Percentiles rank a stretch among this genome's conserved stretches.
Conservation (phyloP, 1,284 basidiomycete genomes). For the Lignosus rhinocerotis region DNA sequence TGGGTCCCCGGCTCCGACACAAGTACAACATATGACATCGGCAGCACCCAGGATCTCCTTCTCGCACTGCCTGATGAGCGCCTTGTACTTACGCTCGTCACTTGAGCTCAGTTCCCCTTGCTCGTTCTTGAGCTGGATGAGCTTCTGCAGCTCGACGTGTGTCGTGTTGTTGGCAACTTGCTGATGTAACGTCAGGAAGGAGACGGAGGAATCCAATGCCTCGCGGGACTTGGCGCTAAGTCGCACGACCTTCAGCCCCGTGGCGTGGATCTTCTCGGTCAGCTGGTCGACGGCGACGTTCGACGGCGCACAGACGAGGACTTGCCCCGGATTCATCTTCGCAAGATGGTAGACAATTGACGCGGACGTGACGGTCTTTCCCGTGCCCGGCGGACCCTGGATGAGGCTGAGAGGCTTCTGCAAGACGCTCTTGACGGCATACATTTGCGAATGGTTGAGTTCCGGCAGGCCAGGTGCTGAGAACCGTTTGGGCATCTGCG, state of each 20-base stretch:
- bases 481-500: conserved; percentile 96
- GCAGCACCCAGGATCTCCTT: conserved; percentile 95
- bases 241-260: conserved; percentile 96
- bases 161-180: conserved; percentile 97
- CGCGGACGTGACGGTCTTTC: conserved; percentile 99
- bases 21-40: conserved; percentile 98
- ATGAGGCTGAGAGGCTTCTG: conserved; percentile 99
- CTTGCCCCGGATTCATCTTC: conserved; percentile 99
- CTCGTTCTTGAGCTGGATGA: conserved; percentile 96
- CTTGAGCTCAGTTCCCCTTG: conserved; percentile 96
- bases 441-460: conserved; percentile 99
- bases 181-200: conserved; percentile 94
- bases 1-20: conserved; percentile 97
- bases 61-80: conserved; percentile 91
- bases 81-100: conserved; percentile 98
- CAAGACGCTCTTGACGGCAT: conserved; percentile 96
- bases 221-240: conserved; percentile 98
- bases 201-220: conserved; percentile 91
- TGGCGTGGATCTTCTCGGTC: conserved; percentile 97
- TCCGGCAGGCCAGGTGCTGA: conserved; percentile 97
- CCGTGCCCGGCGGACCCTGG: conserved; percentile 97
- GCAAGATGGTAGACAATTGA: conserved; percentile 98
- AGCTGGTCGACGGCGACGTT: conserved; percentile 99
- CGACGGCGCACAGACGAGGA: conserved; percentile 97
- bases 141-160: conserved; percentile 94